Conservation (phyloP, 257 asterid species). For the Lavandula angustifolia region DNA sequence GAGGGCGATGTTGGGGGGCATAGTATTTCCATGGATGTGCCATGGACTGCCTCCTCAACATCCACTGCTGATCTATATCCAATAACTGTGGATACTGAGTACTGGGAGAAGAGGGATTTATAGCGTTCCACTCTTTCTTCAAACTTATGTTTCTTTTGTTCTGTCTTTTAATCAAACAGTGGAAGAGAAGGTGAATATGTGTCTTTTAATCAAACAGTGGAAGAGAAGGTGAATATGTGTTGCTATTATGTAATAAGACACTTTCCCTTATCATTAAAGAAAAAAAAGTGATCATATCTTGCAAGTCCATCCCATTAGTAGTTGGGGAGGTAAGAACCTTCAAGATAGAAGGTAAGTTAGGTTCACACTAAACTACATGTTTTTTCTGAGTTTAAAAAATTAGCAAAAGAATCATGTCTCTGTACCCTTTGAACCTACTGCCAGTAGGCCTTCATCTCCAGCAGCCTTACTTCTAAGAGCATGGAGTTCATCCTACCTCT, state of each 20-base stretch:
- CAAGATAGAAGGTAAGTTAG: too few species aligned
- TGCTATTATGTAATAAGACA: too few species aligned
- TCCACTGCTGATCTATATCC: constrained; percentile 57
- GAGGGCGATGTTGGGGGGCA: constrained; percentile 21
- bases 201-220: too few species aligned
- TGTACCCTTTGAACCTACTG: constrained; percentile 31
- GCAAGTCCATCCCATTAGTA: too few species aligned
- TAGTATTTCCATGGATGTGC: constrained; percentile 44
- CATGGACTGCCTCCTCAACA: constrained; percentile 48
- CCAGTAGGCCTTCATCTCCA: constrained; percentile 29
- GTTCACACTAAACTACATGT: too few species aligned
- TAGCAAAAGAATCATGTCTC: not conserved
- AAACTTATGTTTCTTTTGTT: not conserved
- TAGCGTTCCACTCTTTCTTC: not conserved
- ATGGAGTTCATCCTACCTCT: too few species aligned
- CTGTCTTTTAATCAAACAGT: constrained; percentile 5
- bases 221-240: too few species aligned
- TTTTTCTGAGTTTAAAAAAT: not conserved
- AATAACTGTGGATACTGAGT: constrained; percentile 37
- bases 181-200: not conserved
- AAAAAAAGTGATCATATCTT: too few species aligned
- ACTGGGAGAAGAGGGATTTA: constrained; percentile 49
- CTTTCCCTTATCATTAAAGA: too few species aligned
- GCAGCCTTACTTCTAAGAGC: constrained; percentile 25
- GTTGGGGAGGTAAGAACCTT: too few species aligned